Evolutionary conservation across 2,329 filamentous ascomycete genomes (phyloP).

Genomic region (Trichoderma breve): DNA sequence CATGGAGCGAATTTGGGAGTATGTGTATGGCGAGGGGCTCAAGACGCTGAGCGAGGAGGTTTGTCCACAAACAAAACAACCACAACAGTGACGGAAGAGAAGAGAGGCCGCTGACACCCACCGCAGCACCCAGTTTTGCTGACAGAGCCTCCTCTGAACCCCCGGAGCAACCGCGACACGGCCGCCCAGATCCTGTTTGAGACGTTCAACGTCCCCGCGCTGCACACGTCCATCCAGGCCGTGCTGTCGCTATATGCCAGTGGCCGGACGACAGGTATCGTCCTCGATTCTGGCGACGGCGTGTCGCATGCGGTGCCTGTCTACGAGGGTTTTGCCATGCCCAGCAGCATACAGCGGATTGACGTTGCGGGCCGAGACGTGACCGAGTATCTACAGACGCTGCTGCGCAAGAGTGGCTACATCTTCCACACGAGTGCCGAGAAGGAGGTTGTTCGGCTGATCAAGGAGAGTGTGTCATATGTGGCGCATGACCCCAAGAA

Average conservation of each 20-base stretch:
- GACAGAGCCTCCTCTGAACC: constrained; percentile 94
- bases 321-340: constrained; percentile 96
- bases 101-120: constrained; percentile 23
- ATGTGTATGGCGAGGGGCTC: constrained; percentile 91
- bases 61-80: constrained; percentile 18
- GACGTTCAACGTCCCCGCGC: constrained; percentile 94
- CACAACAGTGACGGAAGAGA: not conserved
- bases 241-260: constrained; percentile 95
- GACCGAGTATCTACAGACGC: constrained; percentile 88
- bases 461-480: constrained; percentile 94
- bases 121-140: constrained; percentile 88
- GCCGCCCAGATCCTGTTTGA: constrained; percentile 98
- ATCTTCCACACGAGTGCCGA: constrained; percentile 97
- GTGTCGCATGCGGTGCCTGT: constrained; percentile 97
- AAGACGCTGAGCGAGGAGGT: constrained; percentile 98
- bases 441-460: constrained; percentile 96
- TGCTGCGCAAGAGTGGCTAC: constrained; percentile 88
- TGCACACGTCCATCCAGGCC: constrained; percentile 96
- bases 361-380: constrained; percentile 96
- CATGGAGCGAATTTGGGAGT: constrained; percentile 99
- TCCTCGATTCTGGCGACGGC: constrained; percentile 91
- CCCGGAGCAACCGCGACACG: constrained; percentile 90
- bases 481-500: constrained; percentile 86
- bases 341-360: constrained; percentile 90
- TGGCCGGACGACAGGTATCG: constrained; percentile 91